These are phyloP conservation scores for Kwoniella dendrophila DNA, from an alignment of 768 basidiomycete genomes.

Conservation along the genomic window DNA sequence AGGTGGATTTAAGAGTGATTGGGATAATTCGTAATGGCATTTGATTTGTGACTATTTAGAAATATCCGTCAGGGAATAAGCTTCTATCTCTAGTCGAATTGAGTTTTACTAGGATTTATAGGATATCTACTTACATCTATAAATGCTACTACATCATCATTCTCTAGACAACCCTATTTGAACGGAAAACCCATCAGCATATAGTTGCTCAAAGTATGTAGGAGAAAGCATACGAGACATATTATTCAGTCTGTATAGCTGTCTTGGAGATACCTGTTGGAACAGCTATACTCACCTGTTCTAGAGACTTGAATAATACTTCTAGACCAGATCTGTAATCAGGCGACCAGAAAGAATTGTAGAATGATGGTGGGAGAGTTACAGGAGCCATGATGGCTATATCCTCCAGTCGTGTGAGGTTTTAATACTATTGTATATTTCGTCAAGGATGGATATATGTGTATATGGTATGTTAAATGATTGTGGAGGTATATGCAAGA, in stretches of 20 bases:
- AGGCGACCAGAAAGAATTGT: slow-evolving; percentile 92
- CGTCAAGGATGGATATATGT: not conserved
- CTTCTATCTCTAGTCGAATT: no score
- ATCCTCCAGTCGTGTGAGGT: no score
- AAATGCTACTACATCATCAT: slow-evolving; percentile 79
- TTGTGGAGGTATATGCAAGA: no score
- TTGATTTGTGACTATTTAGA: slow-evolving; percentile 75
- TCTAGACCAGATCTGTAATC: slow-evolving; percentile 84
- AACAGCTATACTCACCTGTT: slow-evolving; percentile 64
- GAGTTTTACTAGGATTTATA: no score
- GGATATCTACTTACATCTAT: slow-evolving; percentile 65
- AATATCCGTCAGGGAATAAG: no score
- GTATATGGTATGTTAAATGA: no score
- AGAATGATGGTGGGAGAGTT: slow-evolving; percentile 83
- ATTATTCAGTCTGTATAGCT: no score
- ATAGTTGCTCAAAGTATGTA: no score
- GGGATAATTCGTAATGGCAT: slow-evolving; percentile 68
- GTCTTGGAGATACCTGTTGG: no score
- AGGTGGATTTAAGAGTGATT: slow-evolving; percentile 61
- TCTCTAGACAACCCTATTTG: slow-evolving; percentile 75
- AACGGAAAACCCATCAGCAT: no score
- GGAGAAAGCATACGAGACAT: no score
- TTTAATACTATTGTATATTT: no score
- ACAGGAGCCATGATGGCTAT: slow-evolving; percentile 71
- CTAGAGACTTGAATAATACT: slow-evolving; percentile 72